Base-by-base conservation (phyloP, 164 flowering plant genomes). In the Sextonia rubra region DNA sequence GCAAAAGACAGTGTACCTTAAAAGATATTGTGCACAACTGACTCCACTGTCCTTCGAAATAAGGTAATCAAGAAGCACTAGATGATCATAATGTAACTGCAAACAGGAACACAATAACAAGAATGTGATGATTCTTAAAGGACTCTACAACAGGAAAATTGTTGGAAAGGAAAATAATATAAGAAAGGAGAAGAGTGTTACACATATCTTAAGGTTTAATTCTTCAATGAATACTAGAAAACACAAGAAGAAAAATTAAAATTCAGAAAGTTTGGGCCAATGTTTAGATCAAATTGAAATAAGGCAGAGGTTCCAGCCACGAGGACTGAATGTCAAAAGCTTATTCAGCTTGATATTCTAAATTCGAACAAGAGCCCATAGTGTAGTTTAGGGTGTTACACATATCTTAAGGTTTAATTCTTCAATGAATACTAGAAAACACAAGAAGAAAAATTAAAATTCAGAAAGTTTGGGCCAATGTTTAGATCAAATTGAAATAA, bases 51-150 rank as follows among this genome's bases (percentile, higher is more conserved):
- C 97, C 80, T 91, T 91, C 27, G 97, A 93, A 71, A 95, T 93
- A 64, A 95, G 97, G 81, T 91, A 95, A 83, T 95, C 99, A 72
- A 95, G 94, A 81, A 95, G 92, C 73, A 93, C 90, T 66, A 83
- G 83, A 80, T 93, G 93, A 86, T 95, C 98, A 88, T 91, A 93
- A 71, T 78, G 85, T 78, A 95, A 75, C 99, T 94, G 94, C 80
- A 84, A 77, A 73, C 44, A 4, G 72, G 25, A 23, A 71, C 44
- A 15, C 64, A 52, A 24, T 8, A 29, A 20, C 56, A 65, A 32
- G 20, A 52, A 52, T 52, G n/a, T 17, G 4, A 12, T 52, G 20
- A 3, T 52, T 52, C n/a, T 5, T 52, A 20, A 52, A 15, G 20
- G 5, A 52, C 14, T 52, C 58, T 52, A 12, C 58, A 52, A 52